Conservation (phyloP, 805 yeast species). For the Sporopachydermia quercuum region DNA sequence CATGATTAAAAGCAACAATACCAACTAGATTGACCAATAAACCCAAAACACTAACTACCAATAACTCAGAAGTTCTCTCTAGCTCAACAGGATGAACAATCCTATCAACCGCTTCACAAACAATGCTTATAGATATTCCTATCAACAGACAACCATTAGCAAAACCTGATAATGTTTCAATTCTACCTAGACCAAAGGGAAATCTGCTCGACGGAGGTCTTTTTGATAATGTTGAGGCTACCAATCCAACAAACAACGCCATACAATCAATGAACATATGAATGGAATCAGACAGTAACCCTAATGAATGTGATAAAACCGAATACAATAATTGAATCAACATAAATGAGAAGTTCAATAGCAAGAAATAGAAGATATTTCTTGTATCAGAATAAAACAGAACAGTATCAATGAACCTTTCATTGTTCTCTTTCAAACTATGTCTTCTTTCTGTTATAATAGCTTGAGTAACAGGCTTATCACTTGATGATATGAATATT, state of each 20-base stretch:
- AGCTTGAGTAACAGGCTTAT: not conserved
- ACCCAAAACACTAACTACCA: conserved; percentile 76
- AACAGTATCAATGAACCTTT: conserved; percentile 11
- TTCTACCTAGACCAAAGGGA: conserved; percentile 75
- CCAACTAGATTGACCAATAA: conserved; percentile 83
- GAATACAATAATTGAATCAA: conserved; percentile 85
- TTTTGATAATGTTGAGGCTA: conserved; percentile 62
- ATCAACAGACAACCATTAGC: conserved; percentile 81
- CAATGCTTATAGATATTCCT: conserved; percentile 80
- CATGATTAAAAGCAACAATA: conserved; percentile 86
- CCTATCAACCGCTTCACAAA: conserved; percentile 76
- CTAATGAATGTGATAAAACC: conserved; percentile 81
- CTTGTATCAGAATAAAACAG: conserved; percentile 56
- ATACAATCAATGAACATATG: conserved; percentile 96
- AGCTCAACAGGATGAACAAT: conserved; percentile 62
- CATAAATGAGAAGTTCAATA: conserved; percentile 87
- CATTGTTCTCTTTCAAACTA: not conserved
- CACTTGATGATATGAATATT: not conserved
- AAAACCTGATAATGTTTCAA: conserved; percentile 89
- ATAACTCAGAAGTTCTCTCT: conserved; percentile 67
- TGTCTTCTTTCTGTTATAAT: not conserved
- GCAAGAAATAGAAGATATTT: conserved; percentile 75
- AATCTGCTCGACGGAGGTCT: conserved; percentile 48
- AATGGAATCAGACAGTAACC: conserved; percentile 80
- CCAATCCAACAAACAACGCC: conserved; percentile 74